phyloP scores from a whole-genome alignment of 768 basidiomycete species.

The Tylopilus rubrobrunneus region DNA sequence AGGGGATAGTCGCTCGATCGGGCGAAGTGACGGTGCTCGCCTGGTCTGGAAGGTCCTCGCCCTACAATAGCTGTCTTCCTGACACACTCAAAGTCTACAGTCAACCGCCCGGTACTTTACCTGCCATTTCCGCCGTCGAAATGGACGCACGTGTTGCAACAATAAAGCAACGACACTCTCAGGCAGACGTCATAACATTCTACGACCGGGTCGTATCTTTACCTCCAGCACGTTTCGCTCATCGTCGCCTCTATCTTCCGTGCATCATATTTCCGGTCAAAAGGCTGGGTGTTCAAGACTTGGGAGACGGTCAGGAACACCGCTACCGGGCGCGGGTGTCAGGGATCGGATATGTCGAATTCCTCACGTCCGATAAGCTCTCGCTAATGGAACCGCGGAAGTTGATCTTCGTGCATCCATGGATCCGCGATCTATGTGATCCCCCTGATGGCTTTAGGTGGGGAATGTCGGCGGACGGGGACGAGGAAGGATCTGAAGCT shows the following conservation, averaged over 20 bases:
- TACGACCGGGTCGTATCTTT: neutral
- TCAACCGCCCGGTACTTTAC: neutral
- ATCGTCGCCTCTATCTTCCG: neutral
- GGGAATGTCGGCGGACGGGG: neutral
- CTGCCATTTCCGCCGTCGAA: neutral
- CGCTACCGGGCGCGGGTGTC: neutral
- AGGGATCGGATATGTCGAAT: neutral
- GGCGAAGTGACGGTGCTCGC: conserved; percentile 6
- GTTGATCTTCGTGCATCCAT: conserved; percentile 2
- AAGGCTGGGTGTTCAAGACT: neutral
- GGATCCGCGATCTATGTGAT: conserved; percentile 5
- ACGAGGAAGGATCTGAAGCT: neutral
- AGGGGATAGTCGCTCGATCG: conserved; percentile 9
- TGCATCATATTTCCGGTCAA: neutral
- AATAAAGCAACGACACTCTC: neutral
- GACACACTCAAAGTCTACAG: neutral
- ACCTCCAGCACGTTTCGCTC: neutral
- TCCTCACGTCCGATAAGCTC: neutral
- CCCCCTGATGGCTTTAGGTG: neutral
- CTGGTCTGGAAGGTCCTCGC: conserved; percentile 10
- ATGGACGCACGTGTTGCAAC: neutral
- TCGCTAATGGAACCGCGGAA: neutral
- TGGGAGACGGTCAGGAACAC: neutral
- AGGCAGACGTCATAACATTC: neutral
- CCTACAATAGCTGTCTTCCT: conserved; percentile 14